Conservation (phyloP, 1,139 yeast species). For the Yamadazyma sp. region DNA sequence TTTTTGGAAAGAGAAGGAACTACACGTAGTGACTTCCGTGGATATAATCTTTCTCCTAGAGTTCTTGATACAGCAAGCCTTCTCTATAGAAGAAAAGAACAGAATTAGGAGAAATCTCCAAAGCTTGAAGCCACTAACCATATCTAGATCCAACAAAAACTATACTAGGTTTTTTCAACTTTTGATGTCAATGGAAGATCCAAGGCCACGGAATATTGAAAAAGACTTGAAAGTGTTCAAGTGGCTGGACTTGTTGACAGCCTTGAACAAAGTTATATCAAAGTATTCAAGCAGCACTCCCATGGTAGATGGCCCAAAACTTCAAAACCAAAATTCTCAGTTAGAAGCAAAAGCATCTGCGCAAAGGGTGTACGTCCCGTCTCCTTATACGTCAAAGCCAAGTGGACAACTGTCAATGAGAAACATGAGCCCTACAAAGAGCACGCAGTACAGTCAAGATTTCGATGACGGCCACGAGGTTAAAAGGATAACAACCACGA, state of each 20-base stretch:
- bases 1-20: conserved; percentile 53
- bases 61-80: conserved; percentile 54
- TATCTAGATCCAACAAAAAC: conserved; percentile 49
- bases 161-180: conserved; percentile 52
- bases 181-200: conserved; percentile 64
- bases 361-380: neutral
- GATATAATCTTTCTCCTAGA: conserved; percentile 63
- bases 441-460: neutral
- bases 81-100: conserved; percentile 68
- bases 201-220: conserved; percentile 71
- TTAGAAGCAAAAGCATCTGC: neutral
- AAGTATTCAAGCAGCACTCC: conserved; percentile 43
- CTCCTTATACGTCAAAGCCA: too few species aligned
- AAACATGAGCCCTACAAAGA: too few species aligned
- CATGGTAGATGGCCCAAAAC: neutral
- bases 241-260: conserved; percentile 56
- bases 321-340: neutral
- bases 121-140: conserved; percentile 62
- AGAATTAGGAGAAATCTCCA: conserved; percentile 68
- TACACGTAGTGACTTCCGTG: conserved; percentile 62
- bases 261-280: conserved; percentile 59
- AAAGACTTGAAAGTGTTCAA: conserved; percentile 70
- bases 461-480: conserved; percentile 1
- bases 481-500: neutral
- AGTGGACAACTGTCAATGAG: too few species aligned